A percentile compares a stretch with the other conserved stretches of the same genome.
Conservation (phyloP, 306 rosid species). For the Argentina anserina region DNA sequence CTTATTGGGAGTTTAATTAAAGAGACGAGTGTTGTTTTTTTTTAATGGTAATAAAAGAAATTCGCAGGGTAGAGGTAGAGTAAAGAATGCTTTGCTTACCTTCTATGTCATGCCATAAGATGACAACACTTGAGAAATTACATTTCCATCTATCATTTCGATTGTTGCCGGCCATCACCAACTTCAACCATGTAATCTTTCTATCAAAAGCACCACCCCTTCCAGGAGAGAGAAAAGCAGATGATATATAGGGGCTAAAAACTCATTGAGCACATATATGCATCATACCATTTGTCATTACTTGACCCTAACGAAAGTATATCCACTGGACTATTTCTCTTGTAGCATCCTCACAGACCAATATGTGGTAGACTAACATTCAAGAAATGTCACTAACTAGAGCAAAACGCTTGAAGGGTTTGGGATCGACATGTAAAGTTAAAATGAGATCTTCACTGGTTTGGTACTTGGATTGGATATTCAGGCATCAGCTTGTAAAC, state of each 20-base stretch:
- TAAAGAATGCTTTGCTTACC: no score
- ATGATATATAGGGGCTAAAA: neutral
- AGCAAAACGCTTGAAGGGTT: neutral
- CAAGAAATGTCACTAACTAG: neutral
- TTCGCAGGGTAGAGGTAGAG: no score
- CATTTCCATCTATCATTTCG: neutral
- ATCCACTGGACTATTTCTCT: neutral
- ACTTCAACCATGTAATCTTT: neutral
- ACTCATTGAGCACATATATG: neutral
- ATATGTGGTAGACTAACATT: neutral
- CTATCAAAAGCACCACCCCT: neutral
- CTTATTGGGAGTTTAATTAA: neutral
- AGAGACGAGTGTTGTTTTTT: neutral
- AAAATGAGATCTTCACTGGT: constrained; percentile 2
- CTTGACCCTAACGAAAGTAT: neutral
- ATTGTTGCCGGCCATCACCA: neutral
- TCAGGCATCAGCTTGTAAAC: constrained; percentile 8
- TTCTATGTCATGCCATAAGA: no score
- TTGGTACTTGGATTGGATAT: constrained; percentile 3
- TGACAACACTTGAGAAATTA: no score
- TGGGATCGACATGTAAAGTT: constrained; percentile 1
- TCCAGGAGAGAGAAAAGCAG: neutral
- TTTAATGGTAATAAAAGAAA: neutral
- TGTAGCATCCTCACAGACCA: neutral
- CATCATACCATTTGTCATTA: neutral